Evolutionary conservation across 192 early-diverging fungal genomes (phyloP).

Genomic region (Kappamyces sp.): DNA sequence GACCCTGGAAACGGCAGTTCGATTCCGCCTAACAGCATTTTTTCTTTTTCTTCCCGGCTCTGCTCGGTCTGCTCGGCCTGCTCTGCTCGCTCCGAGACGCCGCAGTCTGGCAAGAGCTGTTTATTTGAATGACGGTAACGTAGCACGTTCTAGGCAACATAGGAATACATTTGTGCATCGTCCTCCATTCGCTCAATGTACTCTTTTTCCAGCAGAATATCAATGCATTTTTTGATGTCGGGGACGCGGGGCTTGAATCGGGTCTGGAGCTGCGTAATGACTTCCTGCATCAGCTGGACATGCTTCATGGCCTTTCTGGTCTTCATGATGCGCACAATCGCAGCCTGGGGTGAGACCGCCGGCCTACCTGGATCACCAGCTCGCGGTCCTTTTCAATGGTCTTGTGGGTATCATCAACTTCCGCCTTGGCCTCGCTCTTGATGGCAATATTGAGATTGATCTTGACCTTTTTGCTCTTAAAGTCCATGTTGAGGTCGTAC

Average conservation of each 20-base stretch:
- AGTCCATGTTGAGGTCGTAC: slow-evolving; percentile 73
- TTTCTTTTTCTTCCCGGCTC: too few relatives aligned
- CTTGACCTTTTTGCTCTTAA: slow-evolving; percentile 75
- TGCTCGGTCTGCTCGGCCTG: too few relatives aligned
- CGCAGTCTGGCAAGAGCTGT: too few relatives aligned
- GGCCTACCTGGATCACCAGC: slow-evolving; percentile 77
- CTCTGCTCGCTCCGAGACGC: too few relatives aligned
- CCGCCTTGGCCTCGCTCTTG: slow-evolving; percentile 85
- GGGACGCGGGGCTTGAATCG: slow-evolving; percentile 83
- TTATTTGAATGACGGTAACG: too few relatives aligned
- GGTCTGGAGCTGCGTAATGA: slow-evolving; percentile 77
- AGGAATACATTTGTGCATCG: slow-evolving; percentile 77
- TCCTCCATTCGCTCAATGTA: slow-evolving; percentile 85
- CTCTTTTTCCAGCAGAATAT: slow-evolving; percentile 85
- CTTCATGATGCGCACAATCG: slow-evolving; percentile 99
- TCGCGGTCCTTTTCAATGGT: slow-evolving; percentile 89
- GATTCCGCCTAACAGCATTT: too few relatives aligned
- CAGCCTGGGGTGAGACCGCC: slow-evolving; percentile 52
- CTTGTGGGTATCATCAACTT: slow-evolving; percentile 87
- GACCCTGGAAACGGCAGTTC: too few relatives aligned
- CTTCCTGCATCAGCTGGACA: slow-evolving; percentile 77
- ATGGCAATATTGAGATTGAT: slow-evolving; percentile 82
- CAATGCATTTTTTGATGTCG: slow-evolving; percentile 96
- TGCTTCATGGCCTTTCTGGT: slow-evolving; percentile 87
- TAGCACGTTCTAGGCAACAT: slow-evolving; percentile 47